Base-by-base conservation (phyloP, 169 alveolate genomes). In the Amoebophrya sp. region DNA sequence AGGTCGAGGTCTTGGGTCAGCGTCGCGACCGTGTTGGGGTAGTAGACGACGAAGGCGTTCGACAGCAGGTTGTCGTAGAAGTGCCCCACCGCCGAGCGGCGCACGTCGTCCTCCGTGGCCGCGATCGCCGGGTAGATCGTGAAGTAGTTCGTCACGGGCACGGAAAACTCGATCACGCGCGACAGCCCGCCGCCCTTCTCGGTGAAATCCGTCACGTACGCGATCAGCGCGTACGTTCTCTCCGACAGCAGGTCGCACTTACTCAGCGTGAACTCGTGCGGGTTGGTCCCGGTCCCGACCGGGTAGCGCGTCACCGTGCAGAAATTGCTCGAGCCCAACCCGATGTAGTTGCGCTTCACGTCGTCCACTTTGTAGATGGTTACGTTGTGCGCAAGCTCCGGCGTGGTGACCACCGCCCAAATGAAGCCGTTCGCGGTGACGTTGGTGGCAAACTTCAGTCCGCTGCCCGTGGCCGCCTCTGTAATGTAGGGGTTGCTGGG, bases 341-440 rank as follows among this genome's bases (percentile, higher is more conserved):
- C 78, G 34, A 58, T 58, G 78, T 58, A 23, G 78, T 58, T 58
- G 34, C 78, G 26, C 34, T 58, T 58, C 29, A 58, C 78, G 78
- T 58, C 78, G 78, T 58, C 78, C 78, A 58, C 78, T n/a, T 58
- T 58, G 78, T 58, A 58, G 78, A 58, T 58, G 38, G 78, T 58
- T 29, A 58, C 78, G 23, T 58, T 58, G 29, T 4, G 10, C 39
- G 78, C 78, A 13, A 58, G 23, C 23, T 58, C 78, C 78, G 78
- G 78, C 26, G 78, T 58, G 38, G 78, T 58, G 29, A 58, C 34
- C 7, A 58, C 78, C 4, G 78, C 78, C 78, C 78, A 58, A 2
- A 58, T 16, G 38, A 16, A 58, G 78, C 78, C 78, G 34, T 58
- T 58, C 34, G 78, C 26, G 38, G 78, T 58, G 34, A 58, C 78